phyloP scores from a whole-genome alignment of 1,284 basidiomycete genomes.

The Melampsora americana region DNA sequence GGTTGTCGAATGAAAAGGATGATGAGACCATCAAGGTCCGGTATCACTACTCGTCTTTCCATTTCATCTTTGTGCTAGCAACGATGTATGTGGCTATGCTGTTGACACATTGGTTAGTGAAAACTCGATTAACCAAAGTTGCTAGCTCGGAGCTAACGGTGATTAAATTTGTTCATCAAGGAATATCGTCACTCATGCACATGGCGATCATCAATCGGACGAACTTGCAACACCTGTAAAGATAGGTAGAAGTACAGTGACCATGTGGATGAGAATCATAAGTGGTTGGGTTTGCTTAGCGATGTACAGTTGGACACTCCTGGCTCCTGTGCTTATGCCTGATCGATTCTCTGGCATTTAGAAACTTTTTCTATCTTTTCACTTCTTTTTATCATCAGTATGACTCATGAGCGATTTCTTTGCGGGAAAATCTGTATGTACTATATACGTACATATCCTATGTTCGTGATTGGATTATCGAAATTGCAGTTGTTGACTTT shows the following conservation, averaged over 20 bases:
- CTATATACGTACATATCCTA: no score
- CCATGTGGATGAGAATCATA: constrained; percentile 99
- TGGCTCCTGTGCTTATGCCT: constrained; percentile 38
- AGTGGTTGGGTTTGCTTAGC: constrained; percentile 90
- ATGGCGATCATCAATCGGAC: constrained; percentile 10
- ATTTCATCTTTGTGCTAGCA: constrained; percentile 91
- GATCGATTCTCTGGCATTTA: constrained; percentile 42
- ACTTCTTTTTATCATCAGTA: background rate
- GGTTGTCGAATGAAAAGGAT: constrained; percentile 62
- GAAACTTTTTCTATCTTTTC: background rate
- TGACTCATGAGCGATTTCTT: background rate
- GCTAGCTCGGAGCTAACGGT: constrained; percentile 45
- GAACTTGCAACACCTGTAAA: constrained; percentile 68
- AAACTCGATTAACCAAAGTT: constrained; percentile 46
- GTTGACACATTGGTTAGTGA: constrained; percentile 89
- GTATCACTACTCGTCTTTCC: constrained; percentile 99
- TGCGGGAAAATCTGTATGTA: background rate
- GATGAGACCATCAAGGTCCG: constrained; percentile 95
- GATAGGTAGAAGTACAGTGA: constrained; percentile 88
- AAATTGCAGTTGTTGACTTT: no score
- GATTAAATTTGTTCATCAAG: background rate
- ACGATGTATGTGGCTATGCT: constrained; percentile 98
- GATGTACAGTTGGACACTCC: constrained; percentile 74
- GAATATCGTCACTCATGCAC: constrained; percentile 42
- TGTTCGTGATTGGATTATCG: no score